Percentiles rank a stretch among this genome's conserved stretches.
These are phyloP conservation scores for Mortierella sp. DNA, from an alignment of 371 early-diverging fungal genomes.

Conservation along the genomic window DNA sequence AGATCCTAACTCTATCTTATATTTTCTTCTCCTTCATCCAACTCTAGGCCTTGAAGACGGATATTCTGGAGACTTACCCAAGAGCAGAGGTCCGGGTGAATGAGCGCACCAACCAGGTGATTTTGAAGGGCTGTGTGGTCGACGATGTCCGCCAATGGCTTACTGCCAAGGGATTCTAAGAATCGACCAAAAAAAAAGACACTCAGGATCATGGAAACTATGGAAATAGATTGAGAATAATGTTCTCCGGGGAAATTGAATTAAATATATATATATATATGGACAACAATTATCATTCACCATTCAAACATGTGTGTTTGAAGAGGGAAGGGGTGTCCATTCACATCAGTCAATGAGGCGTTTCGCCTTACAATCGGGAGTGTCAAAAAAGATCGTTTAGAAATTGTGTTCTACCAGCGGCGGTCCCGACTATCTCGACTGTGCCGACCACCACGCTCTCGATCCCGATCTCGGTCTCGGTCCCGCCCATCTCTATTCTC, in stretches of 20 bases:
- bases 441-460: constrained; percentile 16
- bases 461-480: constrained; percentile 32
- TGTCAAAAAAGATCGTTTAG: too few relatives aligned
- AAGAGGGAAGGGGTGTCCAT: too few relatives aligned
- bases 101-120: constrained; percentile 44
- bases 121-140: constrained; percentile 42
- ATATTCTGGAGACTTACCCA: constrained; percentile 36
- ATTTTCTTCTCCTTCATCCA: too few relatives aligned
- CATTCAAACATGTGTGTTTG: too few relatives aligned
- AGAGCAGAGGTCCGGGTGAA: constrained; percentile 42
- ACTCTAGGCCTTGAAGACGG: constrained; percentile 46
- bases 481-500: constrained; percentile 33
- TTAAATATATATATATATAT: too few relatives aligned
- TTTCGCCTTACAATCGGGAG: too few relatives aligned
- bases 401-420: background rate
- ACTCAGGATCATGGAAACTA: too few relatives aligned
- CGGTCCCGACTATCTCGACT: constrained; percentile 37
- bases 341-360: background rate
- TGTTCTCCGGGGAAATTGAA: too few relatives aligned
- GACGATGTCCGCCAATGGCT: constrained; percentile 53
- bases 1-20: background rate
- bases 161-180: constrained; percentile 47
- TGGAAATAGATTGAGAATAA: too few relatives aligned
- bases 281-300: too few relatives aligned
- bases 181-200: too few relatives aligned